Conservation (phyloP, 345 rosid genomes). For the Hypericum perforatum region DNA sequence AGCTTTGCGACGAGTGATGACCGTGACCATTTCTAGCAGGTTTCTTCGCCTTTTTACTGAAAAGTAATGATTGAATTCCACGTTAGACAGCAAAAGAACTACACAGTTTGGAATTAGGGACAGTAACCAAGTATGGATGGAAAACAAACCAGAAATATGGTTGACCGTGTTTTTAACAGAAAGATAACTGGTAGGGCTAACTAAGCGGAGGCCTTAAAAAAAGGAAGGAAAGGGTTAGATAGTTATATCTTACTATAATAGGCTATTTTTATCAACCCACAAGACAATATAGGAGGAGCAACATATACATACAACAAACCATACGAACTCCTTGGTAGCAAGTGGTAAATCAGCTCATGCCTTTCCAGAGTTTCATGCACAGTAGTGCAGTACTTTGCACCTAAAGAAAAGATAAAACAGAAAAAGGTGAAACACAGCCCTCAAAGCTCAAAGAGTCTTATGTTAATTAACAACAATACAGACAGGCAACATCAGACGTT, state of each 20-base stretch:
- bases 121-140: not conserved
- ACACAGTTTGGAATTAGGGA: not conserved
- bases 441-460: not conserved
- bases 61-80: conserved; percentile 11
- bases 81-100: conserved; percentile 1
- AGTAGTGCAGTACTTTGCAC: conserved; percentile 1
- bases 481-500: not conserved
- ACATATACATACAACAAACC: conserved; percentile 2
- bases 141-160: conserved; percentile 54
- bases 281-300: conserved; percentile 1
- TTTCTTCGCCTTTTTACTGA: conserved; percentile 55
- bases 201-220: conserved; percentile 72
- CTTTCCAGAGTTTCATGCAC: conserved; percentile 2
- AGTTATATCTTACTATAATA: not conserved
- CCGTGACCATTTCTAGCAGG: conserved; percentile 31
- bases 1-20: conserved; percentile 53
- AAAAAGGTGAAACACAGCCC: too few relatives aligned
- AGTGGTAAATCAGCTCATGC: not conserved
- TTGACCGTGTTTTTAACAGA: conserved; percentile 34
- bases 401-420: not conserved
- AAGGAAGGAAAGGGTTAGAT: conserved; percentile 7
- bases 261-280: not conserved
- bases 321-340: conserved; percentile 1
- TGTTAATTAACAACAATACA: not conserved
- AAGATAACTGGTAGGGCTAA: conserved; percentile 60